Evolutionary conservation across 768 basidiomycete species (phyloP).

Genomic region (Russula earlei): DNA sequence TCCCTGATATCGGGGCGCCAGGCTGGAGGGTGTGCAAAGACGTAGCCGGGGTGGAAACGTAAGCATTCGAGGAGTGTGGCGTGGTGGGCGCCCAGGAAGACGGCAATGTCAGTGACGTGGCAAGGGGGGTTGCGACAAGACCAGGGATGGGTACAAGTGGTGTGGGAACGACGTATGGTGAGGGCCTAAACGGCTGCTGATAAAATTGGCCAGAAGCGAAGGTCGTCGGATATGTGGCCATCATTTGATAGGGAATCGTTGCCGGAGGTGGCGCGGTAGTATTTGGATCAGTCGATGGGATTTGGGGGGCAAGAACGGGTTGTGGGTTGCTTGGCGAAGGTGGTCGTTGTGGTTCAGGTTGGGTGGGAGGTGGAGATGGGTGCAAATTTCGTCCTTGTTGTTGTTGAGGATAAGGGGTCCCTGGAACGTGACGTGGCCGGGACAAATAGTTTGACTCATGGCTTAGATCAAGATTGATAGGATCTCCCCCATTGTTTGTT

Average conservation of each 20-base stretch:
- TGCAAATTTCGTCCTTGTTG: background rate
- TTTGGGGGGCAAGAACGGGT: background rate
- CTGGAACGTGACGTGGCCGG: constrained; percentile 15
- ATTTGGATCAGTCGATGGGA: background rate
- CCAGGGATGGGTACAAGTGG: constrained; percentile 4
- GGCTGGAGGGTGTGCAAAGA: background rate
- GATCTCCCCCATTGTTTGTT: background rate
- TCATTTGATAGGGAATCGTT: background rate
- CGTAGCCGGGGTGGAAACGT: constrained; percentile 3
- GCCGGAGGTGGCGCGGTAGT: background rate
- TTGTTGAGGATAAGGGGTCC: constrained; percentile 7
- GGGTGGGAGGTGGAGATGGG: background rate
- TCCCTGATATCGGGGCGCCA: background rate
- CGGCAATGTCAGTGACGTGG: constrained; percentile 8
- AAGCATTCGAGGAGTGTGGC: background rate
- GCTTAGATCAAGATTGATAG: constrained; percentile 5
- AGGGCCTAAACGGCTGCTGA: background rate
- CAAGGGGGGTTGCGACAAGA: constrained; percentile 3
- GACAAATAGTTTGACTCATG: constrained; percentile 2
- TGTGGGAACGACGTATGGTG: constrained; percentile 8
- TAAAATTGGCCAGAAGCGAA: background rate
- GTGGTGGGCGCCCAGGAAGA: constrained; percentile 10
- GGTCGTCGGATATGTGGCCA: background rate
- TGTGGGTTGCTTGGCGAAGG: background rate
- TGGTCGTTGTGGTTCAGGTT: constrained; percentile 10